Base-by-base conservation (phyloP, 148 eudicot species). In the Agrostemma githago region DNA sequence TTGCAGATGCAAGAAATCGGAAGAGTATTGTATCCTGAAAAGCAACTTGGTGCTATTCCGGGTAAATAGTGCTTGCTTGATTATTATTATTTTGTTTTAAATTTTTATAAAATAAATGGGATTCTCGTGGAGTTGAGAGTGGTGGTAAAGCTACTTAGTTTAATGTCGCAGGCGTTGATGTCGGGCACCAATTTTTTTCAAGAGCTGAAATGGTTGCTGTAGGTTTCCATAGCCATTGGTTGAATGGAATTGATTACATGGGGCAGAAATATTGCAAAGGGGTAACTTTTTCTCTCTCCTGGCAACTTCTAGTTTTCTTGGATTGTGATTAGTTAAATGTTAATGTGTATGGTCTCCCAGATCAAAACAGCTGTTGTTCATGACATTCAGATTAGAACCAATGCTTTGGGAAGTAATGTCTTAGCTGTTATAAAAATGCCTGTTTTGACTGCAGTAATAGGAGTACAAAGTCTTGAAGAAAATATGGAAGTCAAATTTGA, bases 221-320 rank as follows among this genome's bases (percentile, higher is more conserved):
- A 8, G 98, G 98, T 46, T 90, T 90, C 51, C 97, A 92, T 42
- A 83, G 86, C 70, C 98, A 95, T 46, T 95, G 98, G 98, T 82
- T 95, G 17, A 87, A 79, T 79, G 98, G 98, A 6, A 95, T 95
- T 61, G 96, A 92, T 64, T 93, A 48, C 60, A 86, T 93, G 72
- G 92, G 96, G n/a, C 17, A 76, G 75, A 20, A 53, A 41, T 78
- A 66, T 54, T 11, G 68, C 71, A 83, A 81, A 53, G 87, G 81
- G 88, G 86, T 84, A 80, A 56, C 48, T 51, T 43, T 15, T 66
- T 17, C 42, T 8, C 43, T 72, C 42, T 72, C 4, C 17, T 44
- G 12, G 39, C 54, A 8, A 40, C 64, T 48, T 56, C 9, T 51
- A 51, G 5, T 17, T 26, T 56, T 46, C 60, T 62, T 48, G 61